Evolutionary conservation across 495 filamentous ascomycete genomes (phyloP).

Genomic region (Talaromyces ruber): DNA sequence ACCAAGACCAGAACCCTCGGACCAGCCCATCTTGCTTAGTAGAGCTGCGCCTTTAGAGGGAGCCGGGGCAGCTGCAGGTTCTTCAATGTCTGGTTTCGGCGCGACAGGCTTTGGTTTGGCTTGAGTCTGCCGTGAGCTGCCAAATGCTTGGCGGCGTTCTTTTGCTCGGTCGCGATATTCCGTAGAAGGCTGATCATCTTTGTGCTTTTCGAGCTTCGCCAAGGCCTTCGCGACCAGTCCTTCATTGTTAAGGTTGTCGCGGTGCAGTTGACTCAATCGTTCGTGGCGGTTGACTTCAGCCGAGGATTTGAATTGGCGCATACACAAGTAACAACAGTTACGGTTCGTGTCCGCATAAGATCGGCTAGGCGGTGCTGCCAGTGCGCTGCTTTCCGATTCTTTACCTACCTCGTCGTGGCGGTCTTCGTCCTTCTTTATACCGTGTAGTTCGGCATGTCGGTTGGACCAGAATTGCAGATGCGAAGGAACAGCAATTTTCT

Average conservation of each 20-base stretch:
- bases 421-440: constrained; percentile 32
- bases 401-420: constrained; percentile 13
- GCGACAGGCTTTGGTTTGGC: constrained; percentile 26
- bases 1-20: constrained; percentile 69
- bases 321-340: constrained; percentile 72
- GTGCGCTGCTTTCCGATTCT: constrained; percentile 1
- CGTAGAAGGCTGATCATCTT: constrained; percentile 17
- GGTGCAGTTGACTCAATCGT: constrained; percentile 65
- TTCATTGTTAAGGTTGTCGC: constrained; percentile 56
- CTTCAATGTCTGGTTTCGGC: constrained; percentile 17
- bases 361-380: constrained; percentile 27
- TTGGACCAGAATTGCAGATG: constrained; percentile 87
- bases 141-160: constrained; percentile 69
- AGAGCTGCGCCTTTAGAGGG: constrained; percentile 77
- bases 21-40: constrained; percentile 89
- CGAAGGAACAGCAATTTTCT: constrained; percentile 44
- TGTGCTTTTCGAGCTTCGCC: constrained; percentile 48
- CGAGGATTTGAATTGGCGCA: constrained; percentile 60
- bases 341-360: constrained; percentile 64
- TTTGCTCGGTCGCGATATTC: constrained; percentile 78
- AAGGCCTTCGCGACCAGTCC: constrained; percentile 49
- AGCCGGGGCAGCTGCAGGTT: constrained; percentile 21
- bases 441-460: constrained; percentile 77
- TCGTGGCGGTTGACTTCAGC: constrained; percentile 70
- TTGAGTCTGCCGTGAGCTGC: constrained; percentile 49